Evolutionary conservation across 305 asterid species (phyloP), one percentile per base, ranked within the genome.

Genomic region (Lippia alba): DNA sequence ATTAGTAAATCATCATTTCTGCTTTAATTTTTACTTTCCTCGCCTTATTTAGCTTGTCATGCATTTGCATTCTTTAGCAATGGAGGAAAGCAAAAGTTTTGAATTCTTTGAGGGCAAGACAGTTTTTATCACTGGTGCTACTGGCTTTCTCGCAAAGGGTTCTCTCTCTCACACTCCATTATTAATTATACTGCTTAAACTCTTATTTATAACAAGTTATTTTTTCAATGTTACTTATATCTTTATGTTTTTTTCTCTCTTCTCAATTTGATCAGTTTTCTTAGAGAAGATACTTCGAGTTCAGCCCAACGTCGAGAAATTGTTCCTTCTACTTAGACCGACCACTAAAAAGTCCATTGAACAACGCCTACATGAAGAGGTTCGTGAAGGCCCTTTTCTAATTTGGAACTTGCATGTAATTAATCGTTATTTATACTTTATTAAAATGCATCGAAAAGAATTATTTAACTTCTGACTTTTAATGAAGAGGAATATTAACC

Each of bases 321-420:
- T 87, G 0, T 83, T 39, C 60, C 86, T 87, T 51, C 53, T 87
- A 4, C 65, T 87, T 41, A 72, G 89, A 66, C 56, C 73, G 16
- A 69, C 69, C 0, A 39, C 71, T 15, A 19, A 68, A 17, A 62
- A 10, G 16, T 67, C 82, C 0, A 61, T 56, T 1, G 61, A 46
- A 64, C 82, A 75, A 56, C 86, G 89, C 12, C 71, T 87, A 36
- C 73, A 67, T 1, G 78, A 80, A 20, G 91, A 88, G 91, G 91
- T 85, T 57, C 15, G n/a, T 15, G n/a, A 6, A 1, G n/a, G n/a
- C n/a, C n/a, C n/a, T n/a, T n/a, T 9, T n/a, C n/a, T n/a, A n/a
- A n/a, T n/a, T n/a, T n/a, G n/a, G n/a, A n/a, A n/a, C n/a, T n/a
- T n/a, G n/a, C n/a, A n/a, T n/a, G n/a, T n/a, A n/a, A n/a, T n/a